phyloP scores from a whole-genome alignment of 1,139 yeast genomes.

The Taphrina flavorubra region DNA sequence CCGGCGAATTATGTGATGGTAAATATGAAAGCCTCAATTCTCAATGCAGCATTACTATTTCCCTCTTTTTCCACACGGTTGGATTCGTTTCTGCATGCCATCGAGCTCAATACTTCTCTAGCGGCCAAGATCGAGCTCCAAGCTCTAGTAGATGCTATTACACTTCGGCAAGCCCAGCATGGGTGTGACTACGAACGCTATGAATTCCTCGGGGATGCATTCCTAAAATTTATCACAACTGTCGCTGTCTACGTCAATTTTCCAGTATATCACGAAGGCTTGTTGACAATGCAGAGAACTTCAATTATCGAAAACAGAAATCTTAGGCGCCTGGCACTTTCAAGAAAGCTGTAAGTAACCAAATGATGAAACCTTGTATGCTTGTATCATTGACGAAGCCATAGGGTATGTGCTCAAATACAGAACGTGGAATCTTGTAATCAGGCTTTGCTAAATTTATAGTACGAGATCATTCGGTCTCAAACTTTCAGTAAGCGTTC shows the following conservation, averaged over 20 bases:
- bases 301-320: constrained; percentile 40
- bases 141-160: constrained; percentile 38
- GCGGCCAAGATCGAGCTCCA: constrained; percentile 16
- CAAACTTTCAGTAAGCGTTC: constrained; percentile 1
- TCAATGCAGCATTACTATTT: constrained; percentile 18
- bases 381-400: not conserved
- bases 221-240: constrained; percentile 41
- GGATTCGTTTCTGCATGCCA: constrained; percentile 39
- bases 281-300: constrained; percentile 41
- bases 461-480: constrained; percentile 23
- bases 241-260: constrained; percentile 36
- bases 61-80: constrained; percentile 38
- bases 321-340: constrained; percentile 33
- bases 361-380: no score
- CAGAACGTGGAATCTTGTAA: no score
- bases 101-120: constrained; percentile 27
- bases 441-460: not conserved
- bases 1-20: constrained; percentile 16
- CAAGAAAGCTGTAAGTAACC: constrained; percentile 11
- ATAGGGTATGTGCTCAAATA: not conserved
- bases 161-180: constrained; percentile 36
- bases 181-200: constrained; percentile 43
- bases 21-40: constrained; percentile 26
- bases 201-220: constrained; percentile 43
- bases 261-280: constrained; percentile 41